These are phyloP conservation scores for Hygrophorus russula DNA, from an alignment of 768 basidiomycete genomes.

Conservation along the genomic window DNA sequence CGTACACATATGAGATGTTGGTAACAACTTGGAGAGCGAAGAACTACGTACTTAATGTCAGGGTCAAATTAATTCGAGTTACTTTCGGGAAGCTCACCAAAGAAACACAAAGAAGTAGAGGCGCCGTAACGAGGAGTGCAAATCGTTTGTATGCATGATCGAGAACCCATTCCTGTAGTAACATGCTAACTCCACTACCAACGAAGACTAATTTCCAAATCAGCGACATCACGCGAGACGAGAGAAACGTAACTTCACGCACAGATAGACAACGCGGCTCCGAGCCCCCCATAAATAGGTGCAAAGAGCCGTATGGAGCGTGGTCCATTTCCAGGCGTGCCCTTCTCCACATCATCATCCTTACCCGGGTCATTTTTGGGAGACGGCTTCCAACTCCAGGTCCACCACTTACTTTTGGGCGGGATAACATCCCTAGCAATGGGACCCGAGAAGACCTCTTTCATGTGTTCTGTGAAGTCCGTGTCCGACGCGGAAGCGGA, in stretches of 20 bases:
- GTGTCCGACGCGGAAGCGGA: conserved; percentile 42
- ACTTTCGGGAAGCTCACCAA: conserved; percentile 33
- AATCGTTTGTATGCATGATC: conserved; percentile 59
- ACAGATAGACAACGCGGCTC: conserved; percentile 58
- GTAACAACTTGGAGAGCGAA: conserved; percentile 59
- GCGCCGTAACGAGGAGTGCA: conserved; percentile 49
- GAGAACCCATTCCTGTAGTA: conserved; percentile 57
- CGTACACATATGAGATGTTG: conserved; percentile 58
- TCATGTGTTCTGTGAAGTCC: conserved; percentile 38
- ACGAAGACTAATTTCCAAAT: conserved; percentile 45
- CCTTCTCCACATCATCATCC: conserved; percentile 41
- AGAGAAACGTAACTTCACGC: conserved; percentile 13
- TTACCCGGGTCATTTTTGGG: background rate
- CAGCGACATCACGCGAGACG: conserved; percentile 1
- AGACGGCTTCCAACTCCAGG: conserved; percentile 38
- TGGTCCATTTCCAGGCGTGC: conserved; percentile 16
- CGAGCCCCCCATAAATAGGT: conserved; percentile 64
- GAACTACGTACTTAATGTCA: conserved; percentile 34
- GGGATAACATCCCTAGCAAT: conserved; percentile 2
- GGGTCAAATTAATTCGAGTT: background rate
- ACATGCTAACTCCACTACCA: conserved; percentile 42
- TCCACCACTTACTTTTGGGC: conserved; percentile 18
- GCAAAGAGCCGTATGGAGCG: conserved; percentile 55
- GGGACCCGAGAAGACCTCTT: too few relatives aligned
- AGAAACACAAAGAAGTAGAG: conserved; percentile 68